A percentile compares a stretch with the other conserved stretches of the same genome.
These are phyloP conservation scores for Ophiosphaerella herpotricha DNA, from an alignment of 2,329 filamentous ascomycete species.

Conservation along the genomic window DNA sequence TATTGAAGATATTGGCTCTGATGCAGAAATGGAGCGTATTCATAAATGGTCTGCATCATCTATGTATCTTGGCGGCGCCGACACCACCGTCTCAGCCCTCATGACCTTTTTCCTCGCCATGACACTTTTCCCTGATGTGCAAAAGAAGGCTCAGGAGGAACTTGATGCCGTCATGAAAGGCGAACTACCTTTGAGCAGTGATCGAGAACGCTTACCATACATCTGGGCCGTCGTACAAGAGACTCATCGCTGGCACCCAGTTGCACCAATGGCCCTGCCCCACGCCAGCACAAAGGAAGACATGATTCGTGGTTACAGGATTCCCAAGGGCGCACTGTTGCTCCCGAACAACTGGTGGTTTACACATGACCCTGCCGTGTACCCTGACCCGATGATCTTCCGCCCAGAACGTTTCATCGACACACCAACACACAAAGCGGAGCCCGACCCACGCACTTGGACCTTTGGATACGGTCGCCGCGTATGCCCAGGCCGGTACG, in stretches of 20 bases:
- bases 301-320: slow-evolving; percentile 45
- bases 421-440: slow-evolving; percentile 27
- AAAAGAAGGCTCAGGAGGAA: slow-evolving; percentile 53
- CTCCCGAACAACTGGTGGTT: slow-evolving; percentile 50
- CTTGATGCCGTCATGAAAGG: slow-evolving; percentile 56
- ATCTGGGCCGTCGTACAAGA: slow-evolving; percentile 43
- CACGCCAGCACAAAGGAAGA: slow-evolving; percentile 43
- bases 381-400: slow-evolving; percentile 48
- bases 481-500: slow-evolving; percentile 49
- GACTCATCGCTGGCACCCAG: slow-evolving; percentile 52
- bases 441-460: slow-evolving; percentile 46
- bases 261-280: slow-evolving; percentile 38
- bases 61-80: slow-evolving; percentile 53
- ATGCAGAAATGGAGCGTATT: slow-evolving; percentile 37
- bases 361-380: slow-evolving; percentile 48
- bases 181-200: slow-evolving; percentile 54
- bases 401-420: slow-evolving; percentile 52
- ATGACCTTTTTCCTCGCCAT: slow-evolving; percentile 58
- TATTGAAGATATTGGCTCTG: slow-evolving; percentile 39
- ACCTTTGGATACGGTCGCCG: slow-evolving; percentile 51
- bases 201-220: slow-evolving; percentile 50
- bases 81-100: slow-evolving; percentile 51
- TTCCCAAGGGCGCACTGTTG: slow-evolving; percentile 49
- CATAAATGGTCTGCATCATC: slow-evolving; percentile 52
- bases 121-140: slow-evolving; percentile 54